phyloP scores from a whole-genome alignment of 2,329 filamentous ascomycete species.

The Ilyonectria robusta region DNA sequence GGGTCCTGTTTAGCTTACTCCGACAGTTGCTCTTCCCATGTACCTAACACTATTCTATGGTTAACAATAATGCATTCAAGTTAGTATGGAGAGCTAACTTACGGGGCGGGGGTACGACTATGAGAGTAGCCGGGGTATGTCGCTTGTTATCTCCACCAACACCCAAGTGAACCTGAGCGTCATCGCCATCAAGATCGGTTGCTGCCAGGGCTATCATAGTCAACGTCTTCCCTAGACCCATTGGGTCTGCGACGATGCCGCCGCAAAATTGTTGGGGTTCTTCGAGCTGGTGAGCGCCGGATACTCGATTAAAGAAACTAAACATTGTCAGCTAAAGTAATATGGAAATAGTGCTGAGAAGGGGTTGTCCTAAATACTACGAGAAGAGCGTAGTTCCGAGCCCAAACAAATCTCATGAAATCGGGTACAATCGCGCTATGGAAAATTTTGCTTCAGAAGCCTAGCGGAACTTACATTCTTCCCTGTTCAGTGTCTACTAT shows the following conservation, averaged over 20 bases:
- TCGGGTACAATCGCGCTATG: too few species aligned
- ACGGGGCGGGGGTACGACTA: slow-evolving; percentile 57
- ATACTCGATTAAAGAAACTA: slow-evolving; percentile 55
- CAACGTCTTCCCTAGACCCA: slow-evolving; percentile 63
- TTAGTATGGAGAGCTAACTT: slow-evolving; percentile 23
- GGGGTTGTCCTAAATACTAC: background rate
- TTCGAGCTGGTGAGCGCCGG: slow-evolving; percentile 45
- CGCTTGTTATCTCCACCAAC: background rate
- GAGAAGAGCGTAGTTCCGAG: background rate
- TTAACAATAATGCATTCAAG: slow-evolving; percentile 9
- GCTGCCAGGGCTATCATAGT: slow-evolving; percentile 60
- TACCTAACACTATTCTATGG: slow-evolving; percentile 51
- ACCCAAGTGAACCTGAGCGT: accelerated
- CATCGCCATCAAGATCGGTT: slow-evolving; percentile 19
- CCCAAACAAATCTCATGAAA: background rate
- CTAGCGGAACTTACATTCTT: slow-evolving; percentile 36
- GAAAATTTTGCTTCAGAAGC: background rate
- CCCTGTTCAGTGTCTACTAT: slow-evolving; percentile 35
- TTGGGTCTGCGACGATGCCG: slow-evolving; percentile 62
- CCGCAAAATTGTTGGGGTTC: slow-evolving; percentile 56
- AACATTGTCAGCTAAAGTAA: background rate
- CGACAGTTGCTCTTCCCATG: slow-evolving; percentile 55
- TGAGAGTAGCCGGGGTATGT: slow-evolving; percentile 43
- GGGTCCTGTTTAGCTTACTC: slow-evolving; percentile 29
- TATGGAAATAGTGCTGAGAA: background rate